phyloP scores from a whole-genome alignment of 495 filamentous ascomycete species.

The Choiromyces venosus region DNA sequence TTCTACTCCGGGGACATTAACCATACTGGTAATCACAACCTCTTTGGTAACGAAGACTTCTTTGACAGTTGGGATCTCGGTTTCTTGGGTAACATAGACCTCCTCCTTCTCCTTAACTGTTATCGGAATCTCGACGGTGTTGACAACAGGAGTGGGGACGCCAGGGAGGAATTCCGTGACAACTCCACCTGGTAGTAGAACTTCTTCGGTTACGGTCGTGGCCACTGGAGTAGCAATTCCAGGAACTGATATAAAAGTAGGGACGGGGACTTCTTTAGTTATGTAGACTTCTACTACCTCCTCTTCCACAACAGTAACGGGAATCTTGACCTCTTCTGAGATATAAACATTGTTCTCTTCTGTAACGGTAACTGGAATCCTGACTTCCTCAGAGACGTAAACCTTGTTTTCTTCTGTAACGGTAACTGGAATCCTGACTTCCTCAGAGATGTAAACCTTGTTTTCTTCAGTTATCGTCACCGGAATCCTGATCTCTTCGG shows the following conservation, averaged over 20 bases:
- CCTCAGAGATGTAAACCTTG: constrained; percentile 16
- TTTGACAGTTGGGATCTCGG: constrained; percentile 19
- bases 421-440: constrained; percentile 26
- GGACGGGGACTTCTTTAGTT: constrained; percentile 17
- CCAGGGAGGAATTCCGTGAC: constrained; percentile 21
- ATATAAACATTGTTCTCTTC: constrained; percentile 26
- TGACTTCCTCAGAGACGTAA: constrained; percentile 17
- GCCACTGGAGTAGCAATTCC: constrained; percentile 23
- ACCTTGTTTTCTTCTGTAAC: constrained; percentile 28
- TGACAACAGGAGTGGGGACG: constrained; percentile 15
- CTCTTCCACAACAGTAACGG: constrained; percentile 29
- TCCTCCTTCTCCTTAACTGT: constrained; percentile 23
- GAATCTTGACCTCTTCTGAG: constrained; percentile 24
- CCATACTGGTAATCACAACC: constrained; percentile 20
- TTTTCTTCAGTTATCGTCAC: constrained; percentile 24
- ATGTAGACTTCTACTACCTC: constrained; percentile 21
- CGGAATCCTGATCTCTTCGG: constrained; percentile 21
- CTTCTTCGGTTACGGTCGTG: constrained; percentile 28
- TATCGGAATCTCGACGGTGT: constrained; percentile 14
- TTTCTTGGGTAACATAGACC: constrained; percentile 20
- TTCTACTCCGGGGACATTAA: constrained; percentile 10
- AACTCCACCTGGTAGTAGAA: constrained; percentile 22
- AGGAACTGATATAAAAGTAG: constrained; percentile 17
- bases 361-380: constrained; percentile 22
- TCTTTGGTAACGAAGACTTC: constrained; percentile 23